Conservation (phyloP, 73 alveolate genomes). For the Paramecium octaurelia region DNA sequence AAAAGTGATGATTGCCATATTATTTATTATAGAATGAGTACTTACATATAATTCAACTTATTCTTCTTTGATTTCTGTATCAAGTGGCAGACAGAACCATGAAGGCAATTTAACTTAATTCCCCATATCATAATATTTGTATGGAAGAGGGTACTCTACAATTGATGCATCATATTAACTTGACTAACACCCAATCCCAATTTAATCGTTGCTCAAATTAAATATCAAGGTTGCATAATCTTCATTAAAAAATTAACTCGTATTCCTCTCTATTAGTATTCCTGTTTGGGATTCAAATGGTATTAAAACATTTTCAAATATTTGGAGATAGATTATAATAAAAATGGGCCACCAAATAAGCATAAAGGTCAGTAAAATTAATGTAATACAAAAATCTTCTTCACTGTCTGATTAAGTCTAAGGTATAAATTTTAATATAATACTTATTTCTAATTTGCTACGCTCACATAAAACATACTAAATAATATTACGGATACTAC, state of each 20-base stretch:
- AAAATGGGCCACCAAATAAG: slow-evolving; percentile 5
- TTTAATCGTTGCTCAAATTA: not conserved
- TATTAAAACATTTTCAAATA: not conserved
- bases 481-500: not conserved
- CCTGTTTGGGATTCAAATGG: not conserved
- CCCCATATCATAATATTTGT: not conserved
- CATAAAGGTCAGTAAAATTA: not conserved
- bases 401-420: not conserved
- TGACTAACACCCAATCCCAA: not conserved
- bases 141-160: not conserved
- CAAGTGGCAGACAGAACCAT: not conserved
- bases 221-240: not conserved
- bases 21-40: not conserved
- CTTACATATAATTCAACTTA: not conserved
- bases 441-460: not conserved
- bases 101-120: not conserved
- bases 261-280: not conserved
- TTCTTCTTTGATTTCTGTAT: not conserved
- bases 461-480: not conserved
- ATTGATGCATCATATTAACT: not conserved
- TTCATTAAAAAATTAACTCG: not conserved
- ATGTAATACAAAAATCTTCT: not conserved
- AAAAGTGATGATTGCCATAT: not conserved
- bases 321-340: not conserved
- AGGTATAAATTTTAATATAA: not conserved